These are phyloP conservation scores for Crithidia brevicula DNA, from an alignment of 208 protist species.

Conservation along the genomic window DNA sequence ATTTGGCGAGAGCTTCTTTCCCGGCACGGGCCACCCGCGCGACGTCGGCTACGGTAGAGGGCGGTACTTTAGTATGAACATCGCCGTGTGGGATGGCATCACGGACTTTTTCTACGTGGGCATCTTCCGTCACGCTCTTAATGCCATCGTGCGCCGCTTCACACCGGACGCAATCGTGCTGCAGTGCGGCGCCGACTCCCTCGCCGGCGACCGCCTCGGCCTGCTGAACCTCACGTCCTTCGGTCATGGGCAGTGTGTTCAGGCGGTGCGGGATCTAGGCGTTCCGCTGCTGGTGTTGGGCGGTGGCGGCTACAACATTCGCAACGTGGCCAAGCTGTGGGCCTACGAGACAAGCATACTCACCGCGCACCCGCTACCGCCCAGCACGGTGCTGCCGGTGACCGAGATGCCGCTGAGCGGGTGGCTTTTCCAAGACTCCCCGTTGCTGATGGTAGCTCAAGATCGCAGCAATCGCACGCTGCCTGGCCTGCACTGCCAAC, in stretches of 20 bases:
- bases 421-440: conserved; percentile 85
- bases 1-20: conserved; percentile 98
- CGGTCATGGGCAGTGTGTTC: conserved; percentile 96
- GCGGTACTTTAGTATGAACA: conserved; percentile 89
- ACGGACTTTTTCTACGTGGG: conserved; percentile 90
- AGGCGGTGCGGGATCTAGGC: conserved; percentile 92
- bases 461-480: conserved; percentile 75
- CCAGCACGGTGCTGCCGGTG: conserved; percentile 71
- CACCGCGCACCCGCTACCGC: conserved; percentile 65
- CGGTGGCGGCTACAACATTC: conserved; percentile 99
- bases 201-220: conserved; percentile 97
- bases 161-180: conserved; percentile 97
- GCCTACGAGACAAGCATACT: conserved; percentile 93
- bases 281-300: conserved; percentile 98
- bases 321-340: conserved; percentile 99
- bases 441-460: conserved; percentile 71
- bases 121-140: conserved; percentile 81
- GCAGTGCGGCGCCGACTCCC: conserved; percentile 99
- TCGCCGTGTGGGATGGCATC: conserved; percentile 89
- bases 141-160: conserved; percentile 55
- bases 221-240: conserved; percentile 93
- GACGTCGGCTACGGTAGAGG: conserved; percentile 84
- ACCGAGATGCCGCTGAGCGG: conserved; percentile 71
- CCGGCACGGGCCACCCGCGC: conserved; percentile 95
- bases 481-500: conserved; percentile 69